These are phyloP conservation scores for Metschnikowia shivogae DNA, from an alignment of 805 yeast genomes.

Conservation along the genomic window DNA sequence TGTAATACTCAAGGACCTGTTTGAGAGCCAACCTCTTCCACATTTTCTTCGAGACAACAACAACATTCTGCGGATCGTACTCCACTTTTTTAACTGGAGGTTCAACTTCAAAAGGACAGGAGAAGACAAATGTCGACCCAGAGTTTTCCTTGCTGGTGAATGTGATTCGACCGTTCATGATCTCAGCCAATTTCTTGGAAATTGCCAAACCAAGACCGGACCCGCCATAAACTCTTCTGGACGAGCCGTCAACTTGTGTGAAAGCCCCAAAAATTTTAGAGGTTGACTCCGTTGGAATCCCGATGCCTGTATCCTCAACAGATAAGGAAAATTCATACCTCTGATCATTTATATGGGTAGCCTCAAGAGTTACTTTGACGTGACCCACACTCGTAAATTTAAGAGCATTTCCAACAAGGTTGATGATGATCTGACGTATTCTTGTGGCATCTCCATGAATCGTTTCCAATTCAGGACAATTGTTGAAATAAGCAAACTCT, in stretches of 20 bases:
- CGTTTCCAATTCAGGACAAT: conserved; percentile 34
- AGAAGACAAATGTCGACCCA: conserved; percentile 45
- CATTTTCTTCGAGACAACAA: conserved; percentile 31
- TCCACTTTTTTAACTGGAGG: conserved; percentile 13
- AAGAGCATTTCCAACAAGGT: conserved; percentile 51
- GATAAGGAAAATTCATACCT: conserved; percentile 37
- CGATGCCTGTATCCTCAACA: conserved; percentile 52
- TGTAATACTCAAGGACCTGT: conserved; percentile 31
- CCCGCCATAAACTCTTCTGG: conserved; percentile 50
- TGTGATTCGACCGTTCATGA: conserved; percentile 46
- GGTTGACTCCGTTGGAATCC: conserved; percentile 44
- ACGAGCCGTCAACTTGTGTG: conserved; percentile 54
- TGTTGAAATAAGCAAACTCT: conserved; percentile 43
- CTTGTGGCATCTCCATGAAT: conserved; percentile 48
- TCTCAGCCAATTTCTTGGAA: conserved; percentile 43
- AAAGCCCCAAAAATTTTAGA: conserved; percentile 49
- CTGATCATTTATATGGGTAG: conserved; percentile 23
- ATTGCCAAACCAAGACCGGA: conserved; percentile 50
- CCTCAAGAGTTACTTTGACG: conserved; percentile 34
- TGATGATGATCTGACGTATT: conserved; percentile 48
- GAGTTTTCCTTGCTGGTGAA: conserved; percentile 44
- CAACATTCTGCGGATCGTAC: conserved; percentile 18
- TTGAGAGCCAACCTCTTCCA: conserved; percentile 30
- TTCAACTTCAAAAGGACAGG: conserved; percentile 29
- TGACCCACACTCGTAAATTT: conserved; percentile 46